A percentile compares a stretch with the other conserved stretches of the same genome.
These are phyloP conservation scores for Prototheca wickerhamii DNA, from an alignment of 163 green algal genomes.

Conservation along the genomic window DNA sequence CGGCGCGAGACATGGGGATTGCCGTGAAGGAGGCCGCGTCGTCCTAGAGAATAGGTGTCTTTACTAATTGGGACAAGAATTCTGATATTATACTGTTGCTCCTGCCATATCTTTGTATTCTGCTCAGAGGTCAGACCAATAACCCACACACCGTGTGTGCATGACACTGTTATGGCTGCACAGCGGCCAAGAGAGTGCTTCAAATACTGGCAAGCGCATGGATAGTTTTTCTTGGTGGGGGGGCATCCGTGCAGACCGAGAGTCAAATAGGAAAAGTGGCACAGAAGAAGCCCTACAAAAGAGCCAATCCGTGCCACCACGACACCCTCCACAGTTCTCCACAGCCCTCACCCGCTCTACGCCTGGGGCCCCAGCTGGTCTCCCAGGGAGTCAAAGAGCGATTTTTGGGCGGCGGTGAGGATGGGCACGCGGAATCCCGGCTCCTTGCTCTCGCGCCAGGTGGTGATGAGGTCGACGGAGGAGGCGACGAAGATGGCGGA, in stretches of 20 bases:
- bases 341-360: too few relatives aligned
- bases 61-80: not conserved
- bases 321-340: too few relatives aligned
- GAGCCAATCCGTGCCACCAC: too few relatives aligned
- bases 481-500: conserved; percentile 68
- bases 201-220: too few relatives aligned
- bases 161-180: not conserved
- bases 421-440: not conserved
- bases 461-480: conserved; percentile 46
- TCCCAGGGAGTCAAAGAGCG: not conserved
- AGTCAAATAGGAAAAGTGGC: too few relatives aligned
- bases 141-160: not conserved
- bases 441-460: not conserved
- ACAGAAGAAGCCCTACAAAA: too few relatives aligned
- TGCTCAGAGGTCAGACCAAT: not conserved
- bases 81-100: not conserved
- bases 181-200: not conserved
- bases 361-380: not conserved
- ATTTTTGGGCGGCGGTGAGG: not conserved
- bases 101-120: not conserved
- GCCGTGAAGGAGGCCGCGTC: conserved; percentile 44
- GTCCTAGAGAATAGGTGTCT: not conserved
- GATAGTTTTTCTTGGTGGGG: too few relatives aligned
- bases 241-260: too few relatives aligned
- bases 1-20: conserved; percentile 95